These are phyloP conservation scores for Cotoneaster glaucophyllus DNA, from an alignment of 306 rosid genomes.

Conservation along the genomic window DNA sequence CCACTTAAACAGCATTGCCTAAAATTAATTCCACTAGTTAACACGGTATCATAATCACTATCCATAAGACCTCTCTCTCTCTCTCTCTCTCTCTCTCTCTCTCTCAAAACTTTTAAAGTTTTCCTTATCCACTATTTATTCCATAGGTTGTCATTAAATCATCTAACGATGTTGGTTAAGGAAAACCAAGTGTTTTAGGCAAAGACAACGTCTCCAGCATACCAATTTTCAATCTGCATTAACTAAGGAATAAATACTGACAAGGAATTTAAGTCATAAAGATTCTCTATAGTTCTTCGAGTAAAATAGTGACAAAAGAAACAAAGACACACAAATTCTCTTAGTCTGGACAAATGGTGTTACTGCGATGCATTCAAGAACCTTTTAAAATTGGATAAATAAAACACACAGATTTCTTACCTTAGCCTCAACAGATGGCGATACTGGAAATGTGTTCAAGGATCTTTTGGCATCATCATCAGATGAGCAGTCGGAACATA, in stretches of 20 bases:
- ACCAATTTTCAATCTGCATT: neutral
- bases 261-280: neutral
- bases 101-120: neutral
- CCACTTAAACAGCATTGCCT: neutral
- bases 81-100: too few species aligned
- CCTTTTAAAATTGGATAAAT: neutral
- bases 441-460: slow-evolving; percentile 40
- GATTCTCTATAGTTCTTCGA: neutral
- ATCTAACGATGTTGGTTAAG: neutral
- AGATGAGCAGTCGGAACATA: slow-evolving; percentile 52
- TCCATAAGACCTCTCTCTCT: neutral
- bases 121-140: neutral
- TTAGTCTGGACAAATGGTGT: neutral
- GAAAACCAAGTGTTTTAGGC: neutral
- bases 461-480: slow-evolving; percentile 54
- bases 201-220: neutral
- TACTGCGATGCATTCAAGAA: neutral
- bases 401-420: slow-evolving; percentile 17
- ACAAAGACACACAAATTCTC: neutral
- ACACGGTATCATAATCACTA: neutral
- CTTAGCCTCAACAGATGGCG: slow-evolving; percentile 46
- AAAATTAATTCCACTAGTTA: neutral
- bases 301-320: neutral
- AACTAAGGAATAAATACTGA: neutral
- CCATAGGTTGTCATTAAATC: neutral